Conservation (phyloP, 768 basidiomycete species). For the Termitomyces sp. region DNA sequence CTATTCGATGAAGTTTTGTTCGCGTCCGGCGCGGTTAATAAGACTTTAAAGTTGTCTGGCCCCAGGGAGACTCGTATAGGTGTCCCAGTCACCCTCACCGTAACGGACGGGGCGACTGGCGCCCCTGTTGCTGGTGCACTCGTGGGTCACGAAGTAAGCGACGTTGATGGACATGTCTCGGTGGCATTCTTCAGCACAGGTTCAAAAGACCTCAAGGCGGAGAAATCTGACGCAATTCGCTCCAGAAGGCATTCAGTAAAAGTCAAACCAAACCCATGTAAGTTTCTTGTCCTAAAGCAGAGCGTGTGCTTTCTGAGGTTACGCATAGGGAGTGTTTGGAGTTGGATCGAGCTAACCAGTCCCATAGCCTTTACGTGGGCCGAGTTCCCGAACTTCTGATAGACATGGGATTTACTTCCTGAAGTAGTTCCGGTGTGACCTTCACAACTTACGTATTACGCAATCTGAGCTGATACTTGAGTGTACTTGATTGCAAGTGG, state of each 20-base stretch:
- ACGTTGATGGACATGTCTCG: constrained; percentile 21
- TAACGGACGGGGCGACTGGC: constrained; percentile 31
- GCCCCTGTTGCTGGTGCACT: constrained; percentile 27
- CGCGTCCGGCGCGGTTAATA: neutral
- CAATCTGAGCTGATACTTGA: no score
- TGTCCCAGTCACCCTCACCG: constrained; percentile 24
- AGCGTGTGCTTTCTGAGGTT: neutral
- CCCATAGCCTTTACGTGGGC: neutral
- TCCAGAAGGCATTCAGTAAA: constrained; percentile 17
- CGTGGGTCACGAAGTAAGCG: constrained; percentile 19
- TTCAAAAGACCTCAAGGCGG: constrained; percentile 24
- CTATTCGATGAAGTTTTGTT: constrained; percentile 1
- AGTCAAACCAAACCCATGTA: neutral
- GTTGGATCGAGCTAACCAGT: neutral
- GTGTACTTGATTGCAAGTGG: no score
- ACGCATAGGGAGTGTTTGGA: neutral
- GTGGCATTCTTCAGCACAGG: constrained; percentile 22
- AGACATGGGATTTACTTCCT: neutral
- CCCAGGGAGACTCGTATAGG: constrained; percentile 10
- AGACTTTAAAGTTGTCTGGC: neutral
- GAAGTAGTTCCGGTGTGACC: no score
- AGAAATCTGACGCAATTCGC: constrained; percentile 25
- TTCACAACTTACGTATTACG: no score
- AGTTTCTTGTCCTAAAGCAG: neutral
- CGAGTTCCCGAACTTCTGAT: neutral